Evolutionary conservation across 2,329 filamentous ascomycete species (phyloP).

Genomic region (Penicillium hordei): DNA sequence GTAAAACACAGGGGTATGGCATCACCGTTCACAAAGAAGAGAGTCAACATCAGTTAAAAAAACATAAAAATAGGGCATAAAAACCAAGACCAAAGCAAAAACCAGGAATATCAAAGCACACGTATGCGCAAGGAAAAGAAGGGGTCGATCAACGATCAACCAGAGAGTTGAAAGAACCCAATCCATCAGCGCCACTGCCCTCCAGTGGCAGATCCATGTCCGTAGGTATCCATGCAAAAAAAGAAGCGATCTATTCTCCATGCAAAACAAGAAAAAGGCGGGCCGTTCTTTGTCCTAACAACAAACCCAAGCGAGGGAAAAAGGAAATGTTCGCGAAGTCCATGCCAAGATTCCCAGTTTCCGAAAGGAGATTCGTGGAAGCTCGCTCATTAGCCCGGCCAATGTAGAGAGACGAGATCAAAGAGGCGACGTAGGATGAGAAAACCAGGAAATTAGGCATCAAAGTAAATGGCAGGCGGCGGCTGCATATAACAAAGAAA

Average conservation of each 20-base stretch:
- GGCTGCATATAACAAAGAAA: slow-evolving; percentile 29
- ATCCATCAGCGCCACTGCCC: slow-evolving; percentile 26
- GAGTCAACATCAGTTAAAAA: slow-evolving; percentile 3
- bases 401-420: not conserved
- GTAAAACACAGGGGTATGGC: slow-evolving; percentile 13
- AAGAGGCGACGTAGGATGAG: not conserved
- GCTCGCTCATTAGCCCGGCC: slow-evolving; percentile 6
- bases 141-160: slow-evolving; percentile 23
- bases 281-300: slow-evolving; percentile 5
- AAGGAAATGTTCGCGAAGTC: not conserved
- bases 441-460: not conserved
- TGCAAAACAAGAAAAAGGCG: slow-evolving; percentile 11
- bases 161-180: slow-evolving; percentile 8
- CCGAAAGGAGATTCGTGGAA: not conserved
- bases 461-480: slow-evolving; percentile 17
- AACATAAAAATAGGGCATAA: slow-evolving; percentile 7
- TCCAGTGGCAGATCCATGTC: slow-evolving; percentile 28
- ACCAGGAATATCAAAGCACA: slow-evolving; percentile 7
- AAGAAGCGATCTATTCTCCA: slow-evolving; percentile 21
- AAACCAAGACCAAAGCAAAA: slow-evolving; percentile 1
- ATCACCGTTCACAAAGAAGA: slow-evolving; percentile 5
- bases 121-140: slow-evolving; percentile 17
- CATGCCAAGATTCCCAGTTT: not conserved
- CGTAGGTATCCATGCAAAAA: slow-evolving; percentile 25
- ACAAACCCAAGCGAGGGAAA: slow-evolving; percentile 4